A percentile compares a stretch with the other conserved stretches of the same genome.
Conservation (phyloP, 495 filamentous ascomycete species). For the Neurospora sp. region DNA sequence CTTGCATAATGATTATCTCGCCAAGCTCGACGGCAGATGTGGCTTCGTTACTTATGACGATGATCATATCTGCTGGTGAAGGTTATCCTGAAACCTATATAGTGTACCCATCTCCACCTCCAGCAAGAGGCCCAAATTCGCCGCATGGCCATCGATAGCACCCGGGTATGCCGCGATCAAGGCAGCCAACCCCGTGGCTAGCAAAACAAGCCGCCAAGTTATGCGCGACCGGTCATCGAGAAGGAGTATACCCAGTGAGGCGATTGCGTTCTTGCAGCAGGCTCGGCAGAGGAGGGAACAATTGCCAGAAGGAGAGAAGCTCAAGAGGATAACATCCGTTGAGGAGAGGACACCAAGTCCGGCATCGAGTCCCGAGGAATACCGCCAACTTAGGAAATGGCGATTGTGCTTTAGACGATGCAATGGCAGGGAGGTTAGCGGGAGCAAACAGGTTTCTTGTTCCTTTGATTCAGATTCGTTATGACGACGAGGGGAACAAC, state of each 20-base stretch:
- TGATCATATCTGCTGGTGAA: background rate
- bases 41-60: background rate
- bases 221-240: background rate
- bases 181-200: background rate
- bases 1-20: background rate
- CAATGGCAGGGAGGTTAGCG: background rate
- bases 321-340: background rate
- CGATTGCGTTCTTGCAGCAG: background rate
- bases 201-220: background rate
- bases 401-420: slow-evolving; percentile 60
- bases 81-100: too few relatives aligned
- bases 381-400: slow-evolving; percentile 27
- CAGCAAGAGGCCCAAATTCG: background rate
- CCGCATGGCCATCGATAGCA: background rate
- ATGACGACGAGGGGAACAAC: background rate
- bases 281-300: background rate
- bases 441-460: background rate
- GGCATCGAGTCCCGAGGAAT: background rate
- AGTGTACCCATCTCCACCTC: background rate
- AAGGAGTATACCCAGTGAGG: background rate
- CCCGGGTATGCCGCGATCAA: background rate
- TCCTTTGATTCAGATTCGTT: background rate
- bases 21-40: background rate
- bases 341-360: background rate
- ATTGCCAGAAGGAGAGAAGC: background rate